phyloP scores from a whole-genome alignment of 352 stramenopile genomes.

The Thraustotheca clavata region DNA sequence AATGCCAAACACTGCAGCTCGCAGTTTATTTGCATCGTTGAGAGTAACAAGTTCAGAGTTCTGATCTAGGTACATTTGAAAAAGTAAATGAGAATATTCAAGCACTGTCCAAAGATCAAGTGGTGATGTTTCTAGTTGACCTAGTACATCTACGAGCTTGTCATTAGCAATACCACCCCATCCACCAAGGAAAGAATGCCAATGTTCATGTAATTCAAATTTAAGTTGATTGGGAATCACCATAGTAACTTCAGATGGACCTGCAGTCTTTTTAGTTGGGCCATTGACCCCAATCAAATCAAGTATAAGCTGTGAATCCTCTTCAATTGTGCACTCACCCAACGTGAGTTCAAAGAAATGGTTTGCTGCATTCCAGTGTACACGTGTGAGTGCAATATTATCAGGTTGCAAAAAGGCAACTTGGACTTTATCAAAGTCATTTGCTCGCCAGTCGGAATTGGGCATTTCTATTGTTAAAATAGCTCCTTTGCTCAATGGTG shows the following conservation, averaged over 20 bases:
- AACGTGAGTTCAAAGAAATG: constrained; percentile 22
- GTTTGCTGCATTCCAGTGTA: background rate
- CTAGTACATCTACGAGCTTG: constrained; percentile 38
- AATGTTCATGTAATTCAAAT: constrained; percentile 44
- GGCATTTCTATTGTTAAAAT: constrained; percentile 40
- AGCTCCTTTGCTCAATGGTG: constrained; percentile 24
- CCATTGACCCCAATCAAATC: constrained; percentile 28
- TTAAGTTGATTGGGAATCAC: constrained; percentile 30
- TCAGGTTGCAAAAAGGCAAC: constrained; percentile 1
- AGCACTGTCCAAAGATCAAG: constrained; percentile 40
- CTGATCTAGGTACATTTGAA: constrained; percentile 34
- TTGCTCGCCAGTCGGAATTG: constrained; percentile 33
- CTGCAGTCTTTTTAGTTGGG: constrained; percentile 25
- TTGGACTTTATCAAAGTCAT: constrained; percentile 16
- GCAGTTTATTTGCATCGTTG: constrained; percentile 32
- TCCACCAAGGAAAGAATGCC: constrained; percentile 43
- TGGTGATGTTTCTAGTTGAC: constrained; percentile 39
- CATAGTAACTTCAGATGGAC: constrained; percentile 35
- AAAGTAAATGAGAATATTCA: constrained; percentile 45
- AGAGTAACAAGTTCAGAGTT: constrained; percentile 26
- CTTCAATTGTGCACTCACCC: constrained; percentile 27
- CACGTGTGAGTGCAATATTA: background rate
- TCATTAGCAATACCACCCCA: constrained; percentile 35
- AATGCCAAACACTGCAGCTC: constrained; percentile 32
- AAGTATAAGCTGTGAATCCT: constrained; percentile 26